Evolutionary conservation across 2,329 filamentous ascomycete species (phyloP).

Genomic region (Acephala macrosclerotiorum): DNA sequence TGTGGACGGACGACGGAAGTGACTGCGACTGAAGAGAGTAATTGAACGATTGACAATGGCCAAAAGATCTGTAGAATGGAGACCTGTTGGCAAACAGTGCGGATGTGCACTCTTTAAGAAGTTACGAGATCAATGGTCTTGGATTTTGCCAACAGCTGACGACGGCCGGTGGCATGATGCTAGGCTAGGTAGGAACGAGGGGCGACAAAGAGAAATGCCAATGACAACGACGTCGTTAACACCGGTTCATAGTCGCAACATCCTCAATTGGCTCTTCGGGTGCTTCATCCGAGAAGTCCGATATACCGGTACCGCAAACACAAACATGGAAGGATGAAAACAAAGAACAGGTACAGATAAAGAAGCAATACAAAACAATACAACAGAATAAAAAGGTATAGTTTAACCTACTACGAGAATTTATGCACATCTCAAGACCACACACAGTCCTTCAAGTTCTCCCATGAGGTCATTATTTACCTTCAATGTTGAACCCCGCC

Average conservation of each 20-base stretch:
- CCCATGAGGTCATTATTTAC: no score
- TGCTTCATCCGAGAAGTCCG: no score
- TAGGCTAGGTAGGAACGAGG: neutral
- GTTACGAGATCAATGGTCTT: neutral
- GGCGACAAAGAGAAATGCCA: neutral
- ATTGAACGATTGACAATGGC: neutral
- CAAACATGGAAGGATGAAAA: no score
- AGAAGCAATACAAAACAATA: no score
- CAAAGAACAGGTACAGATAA: no score
- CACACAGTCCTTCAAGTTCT: no score
- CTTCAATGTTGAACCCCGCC: no score
- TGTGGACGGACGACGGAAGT: neutral
- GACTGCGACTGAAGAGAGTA: neutral
- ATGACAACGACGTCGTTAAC: neutral
- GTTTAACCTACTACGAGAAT: no score
- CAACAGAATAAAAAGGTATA: no score
- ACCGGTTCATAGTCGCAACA: neutral
- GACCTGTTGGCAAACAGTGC: neutral
- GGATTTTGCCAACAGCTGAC: neutral
- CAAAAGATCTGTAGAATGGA: neutral
- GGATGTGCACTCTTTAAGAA: neutral
- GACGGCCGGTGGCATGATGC: neutral
- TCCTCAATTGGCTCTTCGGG: slow-evolving; percentile 1
- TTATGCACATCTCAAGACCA: no score
- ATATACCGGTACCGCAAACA: no score